Evolutionary conservation across 768 basidiomycete genomes (phyloP), one percentile per base, ranked within the genome.

Genomic region (Pisolithus orientalis): DNA sequence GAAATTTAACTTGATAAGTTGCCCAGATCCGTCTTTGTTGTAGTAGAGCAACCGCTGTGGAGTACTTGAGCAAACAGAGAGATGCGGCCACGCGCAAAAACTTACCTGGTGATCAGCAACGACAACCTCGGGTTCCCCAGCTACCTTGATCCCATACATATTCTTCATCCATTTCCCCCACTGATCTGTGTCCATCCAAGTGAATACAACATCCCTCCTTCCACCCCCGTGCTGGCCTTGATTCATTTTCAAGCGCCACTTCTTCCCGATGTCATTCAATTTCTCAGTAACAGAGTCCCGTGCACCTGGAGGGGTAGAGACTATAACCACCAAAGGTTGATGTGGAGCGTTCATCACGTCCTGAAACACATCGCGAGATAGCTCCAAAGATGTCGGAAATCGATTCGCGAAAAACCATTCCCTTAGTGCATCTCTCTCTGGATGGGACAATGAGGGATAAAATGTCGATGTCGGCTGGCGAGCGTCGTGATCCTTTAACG

Each of bases 81-180:
- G 34, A 13, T 21, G 3, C 34, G 13, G 21, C 51, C 5, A 39
- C 6, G 21, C 16, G 7, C 11, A 16, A 32, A 13, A 34, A 69
- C 82, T 50, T 56, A 91, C 90, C 63, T 77, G 72, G 55, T 95
- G 92, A 66, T 94, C 88, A 2, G 87, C 79, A 52, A 96, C 78
- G n/a, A 95, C 76, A 24, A 91, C 74, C 10, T 59, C 59, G 6
- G 70, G 67, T 24, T 64, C 65, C 0, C 53, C 50, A 7, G 46
- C 57, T 8, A 57, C 52, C 57, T 67, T 72, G 59, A 93, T 72
- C 28, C 85, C 85, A 70, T 97, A 98, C 83, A 92, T 92, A 59
- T 83, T 84, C 75, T 90, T 92, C 71, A 95, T 72, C 94, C 94
- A 97, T 47, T 79, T 83, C 25, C 69, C 76, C 94, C 95, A 97